These are phyloP conservation scores for Aspergillus sp. DNA, from an alignment of 2,329 filamentous ascomycete species.

Conservation along the genomic window DNA sequence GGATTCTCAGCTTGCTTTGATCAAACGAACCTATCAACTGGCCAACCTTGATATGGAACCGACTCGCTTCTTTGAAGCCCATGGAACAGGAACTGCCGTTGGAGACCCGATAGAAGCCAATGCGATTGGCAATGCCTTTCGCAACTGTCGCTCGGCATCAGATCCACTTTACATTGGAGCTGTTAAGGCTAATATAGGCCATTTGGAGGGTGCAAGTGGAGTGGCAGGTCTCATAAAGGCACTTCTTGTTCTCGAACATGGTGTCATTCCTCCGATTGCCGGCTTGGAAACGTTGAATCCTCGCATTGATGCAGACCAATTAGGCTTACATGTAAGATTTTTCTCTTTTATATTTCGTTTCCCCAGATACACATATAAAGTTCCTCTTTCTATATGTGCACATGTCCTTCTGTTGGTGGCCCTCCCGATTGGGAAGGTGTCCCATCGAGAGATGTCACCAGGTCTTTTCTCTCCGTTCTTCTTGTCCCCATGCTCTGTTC, in stretches of 20 bases:
- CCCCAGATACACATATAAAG: too few relatives aligned
- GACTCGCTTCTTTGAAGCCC: slow-evolving; percentile 1
- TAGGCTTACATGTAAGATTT: background rate
- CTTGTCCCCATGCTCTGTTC: too few relatives aligned
- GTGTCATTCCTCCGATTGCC: slow-evolving; percentile 62
- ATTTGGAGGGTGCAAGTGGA: slow-evolving; percentile 44
- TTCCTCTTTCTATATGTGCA: too few relatives aligned
- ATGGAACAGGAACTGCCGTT: background rate
- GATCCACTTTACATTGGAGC: slow-evolving; percentile 27
- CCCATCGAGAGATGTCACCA: too few relatives aligned
- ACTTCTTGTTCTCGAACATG: slow-evolving; percentile 63
- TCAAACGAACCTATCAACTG: background rate
- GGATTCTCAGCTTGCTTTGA: background rate
- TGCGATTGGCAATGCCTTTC: background rate
- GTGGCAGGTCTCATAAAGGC: slow-evolving; percentile 56
- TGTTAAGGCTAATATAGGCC: slow-evolving; percentile 40
- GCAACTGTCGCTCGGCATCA: slow-evolving; percentile 3
- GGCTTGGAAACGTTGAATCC: slow-evolving; percentile 56
- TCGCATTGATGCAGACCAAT: background rate
- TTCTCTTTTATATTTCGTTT: too few relatives aligned
- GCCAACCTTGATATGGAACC: background rate
- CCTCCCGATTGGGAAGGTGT: too few relatives aligned
- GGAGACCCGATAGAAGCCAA: background rate
- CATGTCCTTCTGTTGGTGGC: too few relatives aligned
- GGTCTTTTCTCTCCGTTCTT: too few relatives aligned